These are phyloP conservation scores for Hymenotorrendiella dingleyae DNA, from an alignment of 2,329 filamentous ascomycete genomes.

Conservation along the genomic window DNA sequence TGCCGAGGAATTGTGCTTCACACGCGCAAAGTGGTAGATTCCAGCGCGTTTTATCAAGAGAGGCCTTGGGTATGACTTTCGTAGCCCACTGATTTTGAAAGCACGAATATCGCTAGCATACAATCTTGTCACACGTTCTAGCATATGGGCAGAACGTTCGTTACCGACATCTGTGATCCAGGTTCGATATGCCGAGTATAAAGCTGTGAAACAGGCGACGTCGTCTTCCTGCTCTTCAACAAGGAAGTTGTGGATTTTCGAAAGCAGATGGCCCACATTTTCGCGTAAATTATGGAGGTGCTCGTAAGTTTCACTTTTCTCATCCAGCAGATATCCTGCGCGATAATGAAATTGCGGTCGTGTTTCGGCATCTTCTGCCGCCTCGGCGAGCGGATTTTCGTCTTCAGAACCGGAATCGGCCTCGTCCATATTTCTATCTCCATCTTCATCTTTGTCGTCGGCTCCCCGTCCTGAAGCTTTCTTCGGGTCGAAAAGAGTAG, in stretches of 20 bases:
- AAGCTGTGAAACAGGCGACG: slow-evolving; percentile 85
- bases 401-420: slow-evolving; percentile 47
- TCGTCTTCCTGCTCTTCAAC: slow-evolving; percentile 85
- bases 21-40: slow-evolving; percentile 88
- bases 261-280: slow-evolving; percentile 71
- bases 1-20: slow-evolving; percentile 87
- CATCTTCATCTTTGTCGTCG: slow-evolving; percentile 40
- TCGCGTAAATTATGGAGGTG: slow-evolving; percentile 77
- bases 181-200: slow-evolving; percentile 87
- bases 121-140: slow-evolving; percentile 80
- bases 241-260: slow-evolving; percentile 79
- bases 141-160: slow-evolving; percentile 86
- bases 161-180: slow-evolving; percentile 99
- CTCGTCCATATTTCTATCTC: slow-evolving; percentile 41
- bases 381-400: slow-evolving; percentile 52
- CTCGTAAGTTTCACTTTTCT: slow-evolving; percentile 59
- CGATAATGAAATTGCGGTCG: slow-evolving; percentile 84
- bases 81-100: slow-evolving; percentile 88
- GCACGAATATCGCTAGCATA: slow-evolving; percentile 82
- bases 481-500: slow-evolving; percentile 79
- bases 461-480: slow-evolving; percentile 53
- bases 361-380: slow-evolving; percentile 73
- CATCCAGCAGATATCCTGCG: slow-evolving; percentile 73
- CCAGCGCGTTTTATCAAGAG: slow-evolving; percentile 89
- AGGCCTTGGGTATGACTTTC: slow-evolving; percentile 88